Base-by-base conservation (phyloP, 345 rosid genomes). In the Carallia pectinifolia region DNA sequence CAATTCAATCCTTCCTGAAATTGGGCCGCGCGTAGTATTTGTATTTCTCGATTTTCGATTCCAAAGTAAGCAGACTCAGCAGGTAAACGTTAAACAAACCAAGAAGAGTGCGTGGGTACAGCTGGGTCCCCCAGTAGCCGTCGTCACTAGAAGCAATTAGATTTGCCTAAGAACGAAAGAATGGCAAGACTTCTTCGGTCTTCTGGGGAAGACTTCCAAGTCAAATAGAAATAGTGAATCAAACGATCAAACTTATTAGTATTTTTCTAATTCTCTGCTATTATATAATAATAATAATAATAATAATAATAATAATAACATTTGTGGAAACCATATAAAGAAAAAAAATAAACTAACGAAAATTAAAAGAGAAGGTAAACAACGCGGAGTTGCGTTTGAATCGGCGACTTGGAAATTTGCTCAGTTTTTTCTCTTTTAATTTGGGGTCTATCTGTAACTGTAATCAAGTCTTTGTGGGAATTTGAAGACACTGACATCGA, bases 301-400 rank as follows among this genome's bases (percentile, higher is more conserved):
- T 6, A 53, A 17, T 18, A 8, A 53, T 54, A 6, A 54, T 54
- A 54, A 5, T 33, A 33, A 39, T 39, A 39, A 39, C 10, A 7
- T 39, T 0, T 29, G 4, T n/a, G 9, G 58, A 54, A 19, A 27
- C 29, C 19, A 19, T 7, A 55, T 3, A 29, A 23, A 23, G 29
- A 4, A 33, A 33, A 33, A 33, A 33, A 33, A 33, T 1, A 33
- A 33, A 33, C 34, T 3, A 29, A 23, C 8, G 29, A 23, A 55
- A 55, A 29, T 55, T 8, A 23, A 55, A 55, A 44, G 48, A 4
- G 30, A 23, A 29, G 23, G 4, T n/a, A 23, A 23, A 55, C 31
- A 55, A 23, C 59, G 31, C 59, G 59, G 59, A 23, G 59, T 55
- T 23, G 59, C 59, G 23, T 55, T 55, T 55, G 59, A 55, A 55